Evolutionary conservation across 139 green algal genomes (phyloP).

Genomic region (Chlorella sp.): DNA sequence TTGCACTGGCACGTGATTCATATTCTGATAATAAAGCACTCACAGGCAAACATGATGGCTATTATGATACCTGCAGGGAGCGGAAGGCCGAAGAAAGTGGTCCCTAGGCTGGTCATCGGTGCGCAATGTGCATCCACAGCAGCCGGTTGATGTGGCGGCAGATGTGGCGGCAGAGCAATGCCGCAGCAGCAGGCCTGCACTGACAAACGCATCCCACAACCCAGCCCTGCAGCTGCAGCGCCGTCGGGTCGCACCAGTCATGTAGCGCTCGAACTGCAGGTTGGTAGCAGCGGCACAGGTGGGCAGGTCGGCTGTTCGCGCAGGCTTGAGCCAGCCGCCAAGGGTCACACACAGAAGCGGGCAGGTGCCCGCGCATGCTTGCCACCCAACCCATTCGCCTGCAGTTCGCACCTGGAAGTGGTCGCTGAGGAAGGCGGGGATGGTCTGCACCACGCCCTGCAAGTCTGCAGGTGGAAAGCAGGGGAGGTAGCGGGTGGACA

Average conservation of each 20-base stretch:
- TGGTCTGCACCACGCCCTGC: background rate
- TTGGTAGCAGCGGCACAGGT: too few relatives aligned
- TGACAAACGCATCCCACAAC: background rate
- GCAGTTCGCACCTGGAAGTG: background rate
- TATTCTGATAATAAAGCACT: too few relatives aligned
- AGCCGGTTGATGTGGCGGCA: background rate
- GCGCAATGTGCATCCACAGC: too few relatives aligned
- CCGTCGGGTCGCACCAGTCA: background rate
- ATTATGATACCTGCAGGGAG: slow-evolving; percentile 7
- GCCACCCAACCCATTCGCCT: too few relatives aligned
- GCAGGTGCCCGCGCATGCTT: too few relatives aligned
- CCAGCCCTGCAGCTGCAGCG: background rate
- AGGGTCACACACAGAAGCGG: too few relatives aligned
- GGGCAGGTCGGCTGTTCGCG: too few relatives aligned
- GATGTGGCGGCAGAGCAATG: background rate
- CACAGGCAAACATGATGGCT: slow-evolving; percentile 12
- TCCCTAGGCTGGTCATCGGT: too few relatives aligned
- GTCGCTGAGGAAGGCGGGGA: slow-evolving; percentile 18
- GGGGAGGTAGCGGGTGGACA: background rate
- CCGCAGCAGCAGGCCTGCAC: background rate
- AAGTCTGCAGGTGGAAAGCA: background rate
- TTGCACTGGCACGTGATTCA: too few relatives aligned
- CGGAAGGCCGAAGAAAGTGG: too few relatives aligned
- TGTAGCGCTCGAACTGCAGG: slow-evolving; percentile 14
- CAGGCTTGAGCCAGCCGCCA: too few relatives aligned